Conservation (phyloP, 2,329 filamentous ascomycete species). For the Sclerotinia subarctica region DNA sequence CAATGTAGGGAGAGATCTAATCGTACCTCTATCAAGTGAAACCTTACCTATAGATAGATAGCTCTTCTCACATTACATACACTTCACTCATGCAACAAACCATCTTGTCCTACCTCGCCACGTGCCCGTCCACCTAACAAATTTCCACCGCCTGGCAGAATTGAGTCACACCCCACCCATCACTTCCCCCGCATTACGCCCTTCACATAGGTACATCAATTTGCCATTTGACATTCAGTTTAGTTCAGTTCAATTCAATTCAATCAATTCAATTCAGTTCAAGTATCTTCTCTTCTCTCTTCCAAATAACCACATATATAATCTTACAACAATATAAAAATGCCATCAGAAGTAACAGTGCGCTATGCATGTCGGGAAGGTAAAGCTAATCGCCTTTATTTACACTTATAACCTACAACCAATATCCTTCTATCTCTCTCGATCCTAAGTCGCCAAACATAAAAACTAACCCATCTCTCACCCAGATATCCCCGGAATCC, state of each 20-base stretch:
- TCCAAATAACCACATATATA: background rate
- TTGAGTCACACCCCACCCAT: background rate
- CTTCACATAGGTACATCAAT: background rate
- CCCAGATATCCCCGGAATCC: conserved; percentile 76
- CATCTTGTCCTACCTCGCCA: background rate
- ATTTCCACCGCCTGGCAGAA: background rate
- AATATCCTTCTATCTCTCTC: too few relatives aligned
- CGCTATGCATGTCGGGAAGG: conserved; percentile 18
- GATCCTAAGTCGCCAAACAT: too few relatives aligned
- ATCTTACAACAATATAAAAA: background rate
- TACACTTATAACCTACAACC: background rate
- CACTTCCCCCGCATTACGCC: background rate
- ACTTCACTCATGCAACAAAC: background rate
- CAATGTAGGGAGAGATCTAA: too few relatives aligned
- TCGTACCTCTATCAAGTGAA: too few relatives aligned
- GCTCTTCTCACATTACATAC: too few relatives aligned
- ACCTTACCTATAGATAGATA: too few relatives aligned
- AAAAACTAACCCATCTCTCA: background rate
- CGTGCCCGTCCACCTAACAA: background rate
- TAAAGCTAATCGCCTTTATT: background rate
- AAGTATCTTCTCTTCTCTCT: background rate
- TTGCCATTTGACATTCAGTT: background rate
- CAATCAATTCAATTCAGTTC: background rate
- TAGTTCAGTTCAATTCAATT: background rate
- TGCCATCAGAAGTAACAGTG: conserved; percentile 7